Conservation (phyloP, 1,139 yeast species). For the Hemisphaericaspora subhashii region DNA sequence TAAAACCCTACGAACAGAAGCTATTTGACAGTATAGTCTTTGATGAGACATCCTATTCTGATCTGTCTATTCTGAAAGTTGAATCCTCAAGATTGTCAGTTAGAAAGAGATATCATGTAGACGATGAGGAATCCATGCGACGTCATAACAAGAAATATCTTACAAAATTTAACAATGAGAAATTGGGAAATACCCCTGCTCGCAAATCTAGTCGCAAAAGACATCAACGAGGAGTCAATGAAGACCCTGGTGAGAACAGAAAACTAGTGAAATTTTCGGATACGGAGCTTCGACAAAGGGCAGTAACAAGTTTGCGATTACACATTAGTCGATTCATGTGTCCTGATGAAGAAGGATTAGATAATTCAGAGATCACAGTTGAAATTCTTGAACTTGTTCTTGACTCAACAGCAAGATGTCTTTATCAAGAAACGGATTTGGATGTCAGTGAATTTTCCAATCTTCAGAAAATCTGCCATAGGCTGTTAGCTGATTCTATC, state of each 20-base stretch:
- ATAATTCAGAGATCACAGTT: not conserved
- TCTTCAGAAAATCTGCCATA: conserved; percentile 4
- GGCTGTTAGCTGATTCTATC: not conserved
- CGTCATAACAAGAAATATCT: conserved; percentile 17
- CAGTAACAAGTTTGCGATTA: not conserved
- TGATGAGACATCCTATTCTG: not conserved
- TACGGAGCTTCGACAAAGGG: not conserved
- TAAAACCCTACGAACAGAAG: not conserved
- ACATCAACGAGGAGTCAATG: not conserved
- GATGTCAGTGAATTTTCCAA: conserved; percentile 1
- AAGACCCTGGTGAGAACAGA: not conserved
- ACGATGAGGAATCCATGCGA: conserved; percentile 10
- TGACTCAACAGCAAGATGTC: not conserved
- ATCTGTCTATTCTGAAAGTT: not conserved
- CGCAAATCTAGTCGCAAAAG: not conserved
- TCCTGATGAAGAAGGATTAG: not conserved
- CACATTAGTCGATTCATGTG: not conserved
- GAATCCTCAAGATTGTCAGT: conserved; percentile 15
- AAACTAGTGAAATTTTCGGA: conserved; percentile 4
- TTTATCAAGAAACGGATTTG: not conserved
- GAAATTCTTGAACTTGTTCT: conserved; percentile 2
- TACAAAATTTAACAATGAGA: conserved; percentile 14
- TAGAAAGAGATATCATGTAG: conserved; percentile 15
- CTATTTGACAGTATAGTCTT: not conserved
- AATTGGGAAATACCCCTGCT: not conserved